Evolutionary conservation across 2,329 filamentous ascomycete genomes (phyloP), one percentile per base, ranked within the genome.

Genomic region (Fusarium sp.): DNA sequence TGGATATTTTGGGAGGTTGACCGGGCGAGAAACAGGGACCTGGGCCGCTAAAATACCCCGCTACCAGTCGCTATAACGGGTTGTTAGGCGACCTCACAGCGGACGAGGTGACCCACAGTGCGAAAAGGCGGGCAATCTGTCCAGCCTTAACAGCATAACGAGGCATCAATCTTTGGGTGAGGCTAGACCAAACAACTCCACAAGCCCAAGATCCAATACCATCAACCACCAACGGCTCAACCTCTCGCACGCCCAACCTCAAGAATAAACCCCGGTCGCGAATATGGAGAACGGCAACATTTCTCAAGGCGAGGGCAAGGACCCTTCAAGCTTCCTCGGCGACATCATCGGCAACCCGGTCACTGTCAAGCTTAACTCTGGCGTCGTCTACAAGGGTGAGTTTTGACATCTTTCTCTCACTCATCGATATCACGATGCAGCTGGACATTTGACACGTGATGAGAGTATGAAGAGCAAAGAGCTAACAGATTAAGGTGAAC

Each of bases 281-380:
- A 80, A 69, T 65, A 96, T 95, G 93, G 93, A 95, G 82, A 95
- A 95, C 84, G 89, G 88, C 66, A 85, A 86, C 67, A 82, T 82
- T 64, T 81, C 82, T 31, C 87, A 89, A 77, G 81, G 82, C 62
- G 93, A 96, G 81, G 92, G 93, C 68, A 95, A 94, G 80, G 96
- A 99, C 80, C 96, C 96, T 6, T 97, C 95, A 14, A 91, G 92
- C 72, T 99, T 99, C 81, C 86, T 99, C 63, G 90, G 92, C 80
- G 94, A 97, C 78, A 97, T 99, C 78, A 97, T 97, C 77, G 95
- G 95, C 65, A 93, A 94, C 69, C 90, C 94, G 38, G 96, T 99
- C 72, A 97, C 94, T 2, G 95, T 99, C 72, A 98, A 98, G 84
- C 88, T 99, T 74, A 99, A 99, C 83, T 98, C 95, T n/a, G 96